phyloP scores from a whole-genome alignment of 2,329 filamentous ascomycete species.

The Drechslera avenae region DNA sequence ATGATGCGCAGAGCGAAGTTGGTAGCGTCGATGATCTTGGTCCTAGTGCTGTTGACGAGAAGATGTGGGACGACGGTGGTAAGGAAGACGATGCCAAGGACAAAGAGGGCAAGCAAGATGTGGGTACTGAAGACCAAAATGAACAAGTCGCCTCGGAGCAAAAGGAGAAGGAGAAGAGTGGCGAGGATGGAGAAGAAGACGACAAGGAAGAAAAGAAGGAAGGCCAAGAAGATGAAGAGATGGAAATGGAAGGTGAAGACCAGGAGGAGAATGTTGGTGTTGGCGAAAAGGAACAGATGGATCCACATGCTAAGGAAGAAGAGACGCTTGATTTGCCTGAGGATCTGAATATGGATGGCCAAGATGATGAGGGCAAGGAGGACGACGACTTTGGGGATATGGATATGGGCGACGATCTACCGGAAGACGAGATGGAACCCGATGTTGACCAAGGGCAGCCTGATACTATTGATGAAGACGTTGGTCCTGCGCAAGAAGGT shows the following conservation, averaged over 20 bases:
- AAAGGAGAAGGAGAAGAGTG: constrained; percentile 55
- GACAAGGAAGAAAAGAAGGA: constrained; percentile 64
- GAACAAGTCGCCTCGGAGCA: constrained; percentile 55
- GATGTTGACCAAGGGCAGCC: constrained; percentile 39
- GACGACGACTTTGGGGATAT: constrained; percentile 46
- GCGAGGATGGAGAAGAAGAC: constrained; percentile 67
- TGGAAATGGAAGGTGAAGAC: constrained; percentile 63
- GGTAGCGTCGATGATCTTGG: constrained; percentile 92
- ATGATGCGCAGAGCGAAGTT: constrained; percentile 82
- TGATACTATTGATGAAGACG: constrained; percentile 42
- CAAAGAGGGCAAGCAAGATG: constrained; percentile 68
- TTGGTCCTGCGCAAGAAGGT: constrained; percentile 39
- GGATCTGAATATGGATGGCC: constrained; percentile 80
- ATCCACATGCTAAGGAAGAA: constrained; percentile 80
- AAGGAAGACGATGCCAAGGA: constrained; percentile 82
- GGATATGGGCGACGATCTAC: constrained; percentile 45
- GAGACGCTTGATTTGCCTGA: constrained; percentile 84
- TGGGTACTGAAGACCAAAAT: constrained; percentile 56
- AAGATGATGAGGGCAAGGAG: constrained; percentile 64
- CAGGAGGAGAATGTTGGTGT: constrained; percentile 66
- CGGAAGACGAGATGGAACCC: constrained; percentile 40
- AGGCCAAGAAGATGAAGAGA: constrained; percentile 61
- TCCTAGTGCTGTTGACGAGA: constrained; percentile 90
- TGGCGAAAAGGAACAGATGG: constrained; percentile 68
- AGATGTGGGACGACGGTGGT: constrained; percentile 94